These are phyloP conservation scores for Cercophora samala DNA, from an alignment of 495 filamentous ascomycete species.

Conservation along the genomic window DNA sequence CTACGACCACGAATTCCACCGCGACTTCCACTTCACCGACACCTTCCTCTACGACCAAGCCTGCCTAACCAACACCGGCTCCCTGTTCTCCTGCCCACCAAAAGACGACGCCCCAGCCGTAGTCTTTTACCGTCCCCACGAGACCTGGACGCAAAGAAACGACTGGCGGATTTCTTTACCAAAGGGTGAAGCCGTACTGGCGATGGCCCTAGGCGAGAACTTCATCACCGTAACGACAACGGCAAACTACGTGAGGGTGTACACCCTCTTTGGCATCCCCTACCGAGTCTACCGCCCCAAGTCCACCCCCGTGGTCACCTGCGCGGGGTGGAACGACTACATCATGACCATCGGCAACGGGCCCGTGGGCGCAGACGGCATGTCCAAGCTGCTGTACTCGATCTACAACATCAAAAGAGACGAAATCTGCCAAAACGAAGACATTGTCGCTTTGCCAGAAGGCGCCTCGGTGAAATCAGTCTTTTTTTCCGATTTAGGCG, in stretches of 20 bases:
- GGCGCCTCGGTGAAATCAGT: constrained; percentile 69
- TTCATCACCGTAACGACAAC: constrained; percentile 85
- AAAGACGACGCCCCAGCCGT: constrained; percentile 65
- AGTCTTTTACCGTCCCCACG: constrained; percentile 95
- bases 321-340: constrained; percentile 90
- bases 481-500: constrained; percentile 87
- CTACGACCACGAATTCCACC: constrained; percentile 85
- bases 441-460: constrained; percentile 77
- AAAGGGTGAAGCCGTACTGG: constrained; percentile 71
- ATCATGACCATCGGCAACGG: constrained; percentile 92
- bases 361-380: constrained; percentile 72
- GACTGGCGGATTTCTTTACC: constrained; percentile 90
- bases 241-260: constrained; percentile 83
- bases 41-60: constrained; percentile 93
- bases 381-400: constrained; percentile 71
- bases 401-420: constrained; percentile 93
- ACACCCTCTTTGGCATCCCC: constrained; percentile 87
- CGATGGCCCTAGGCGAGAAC: constrained; percentile 88
- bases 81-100: constrained; percentile 80
- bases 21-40: constrained; percentile 97
- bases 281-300: constrained; percentile 88
- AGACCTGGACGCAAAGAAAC: constrained; percentile 86
- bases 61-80: constrained; percentile 78
- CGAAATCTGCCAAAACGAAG: constrained; percentile 87
- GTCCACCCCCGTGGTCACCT: constrained; percentile 81